Percentiles rank a stretch among this genome's conserved stretches.
These are phyloP conservation scores for Pseudohalonectria lignicola DNA, from an alignment of 2,329 filamentous ascomycete species.

Conservation along the genomic window DNA sequence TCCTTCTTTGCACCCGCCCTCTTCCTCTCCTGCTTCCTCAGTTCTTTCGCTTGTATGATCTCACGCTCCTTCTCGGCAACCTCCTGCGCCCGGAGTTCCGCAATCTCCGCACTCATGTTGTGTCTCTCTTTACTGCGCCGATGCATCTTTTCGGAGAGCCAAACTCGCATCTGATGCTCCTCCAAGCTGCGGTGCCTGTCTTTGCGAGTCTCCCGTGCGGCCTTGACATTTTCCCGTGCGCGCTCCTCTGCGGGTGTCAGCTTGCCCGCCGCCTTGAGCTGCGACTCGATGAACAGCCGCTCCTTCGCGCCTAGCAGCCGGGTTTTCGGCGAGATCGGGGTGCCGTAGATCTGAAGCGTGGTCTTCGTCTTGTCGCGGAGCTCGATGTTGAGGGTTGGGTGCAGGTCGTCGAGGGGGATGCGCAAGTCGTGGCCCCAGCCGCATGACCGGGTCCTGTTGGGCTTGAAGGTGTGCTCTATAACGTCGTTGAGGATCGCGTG, in stretches of 20 bases:
- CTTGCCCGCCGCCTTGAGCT: background rate
- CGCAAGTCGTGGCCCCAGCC: background rate
- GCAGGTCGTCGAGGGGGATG: background rate
- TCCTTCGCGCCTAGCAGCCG: background rate
- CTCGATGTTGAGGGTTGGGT: background rate
- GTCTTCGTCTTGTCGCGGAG: background rate
- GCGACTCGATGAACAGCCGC: background rate
- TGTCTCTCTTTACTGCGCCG: no score
- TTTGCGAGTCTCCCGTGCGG: no score
- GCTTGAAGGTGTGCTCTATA: conserved; percentile 1
- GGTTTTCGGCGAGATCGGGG: conserved; percentile 1
- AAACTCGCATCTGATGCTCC: no score
- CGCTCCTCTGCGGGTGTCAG: background rate
- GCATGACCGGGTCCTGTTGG: background rate
- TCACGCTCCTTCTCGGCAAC: background rate
- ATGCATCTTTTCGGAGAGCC: no score
- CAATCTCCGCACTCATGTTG: background rate
- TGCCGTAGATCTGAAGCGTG: conserved; percentile 2
- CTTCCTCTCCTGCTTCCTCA: background rate
- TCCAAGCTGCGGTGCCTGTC: no score
- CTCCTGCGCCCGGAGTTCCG: background rate
- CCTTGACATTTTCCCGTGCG: background rate
- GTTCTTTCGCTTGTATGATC: background rate
- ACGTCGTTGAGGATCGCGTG: conserved; percentile 1
- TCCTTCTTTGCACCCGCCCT: no score